Base-by-base conservation (phyloP, 2,329 filamentous ascomycete species). In the Capronia americana region DNA sequence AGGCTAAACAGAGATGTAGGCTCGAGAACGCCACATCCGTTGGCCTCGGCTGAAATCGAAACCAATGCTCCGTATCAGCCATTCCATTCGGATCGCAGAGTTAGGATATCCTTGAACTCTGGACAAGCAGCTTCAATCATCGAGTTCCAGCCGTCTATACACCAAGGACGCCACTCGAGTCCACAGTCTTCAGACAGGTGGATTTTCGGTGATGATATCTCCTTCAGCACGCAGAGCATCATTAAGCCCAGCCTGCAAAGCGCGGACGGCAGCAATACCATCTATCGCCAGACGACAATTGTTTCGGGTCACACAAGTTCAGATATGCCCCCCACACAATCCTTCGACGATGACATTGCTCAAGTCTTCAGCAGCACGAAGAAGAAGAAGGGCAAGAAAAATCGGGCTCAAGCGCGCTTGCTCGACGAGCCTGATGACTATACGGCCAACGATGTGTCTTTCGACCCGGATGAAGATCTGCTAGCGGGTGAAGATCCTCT, bases 11-110 rank as follows among this genome's bases (percentile, higher is more conserved):
- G 78, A 59, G 65, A 63, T 24, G 61, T 77, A 70, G 73, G 78
- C 50, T 73, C 75, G 61, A 76, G 74, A 72, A 72, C 82, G 79
- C 73, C 79, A 77, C 73, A 85, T 82, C 76, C 90, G 82, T 78
- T 91, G 80, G 76, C 90, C 81, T 76, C 93, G 87, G 92, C 92
- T 5, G 93, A 97, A 81, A 96, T 97, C 70, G 95, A 99, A 75
- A 97, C 94, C 1, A 97, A 94, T 74, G 91, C 93, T 4, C 92
- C 94, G 1, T 98, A 97, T 73, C 93, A 97, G 74, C 94, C 95
- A 0, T 97, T 98, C 81, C 94, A 98, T 76, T 95, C 93, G 0
- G 93, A 98, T 74, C 87, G 88, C 62, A 88, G 94, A 2, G 91
- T 98, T 53, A 87, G 85, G n/a, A 82, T 97, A 30, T 91, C 88